A percentile compares a stretch with the other conserved stretches of the same genome.
phyloP scores from a whole-genome alignment of 2,329 filamentous ascomycete genomes.

The Graphiopsis chlorocephala region DNA sequence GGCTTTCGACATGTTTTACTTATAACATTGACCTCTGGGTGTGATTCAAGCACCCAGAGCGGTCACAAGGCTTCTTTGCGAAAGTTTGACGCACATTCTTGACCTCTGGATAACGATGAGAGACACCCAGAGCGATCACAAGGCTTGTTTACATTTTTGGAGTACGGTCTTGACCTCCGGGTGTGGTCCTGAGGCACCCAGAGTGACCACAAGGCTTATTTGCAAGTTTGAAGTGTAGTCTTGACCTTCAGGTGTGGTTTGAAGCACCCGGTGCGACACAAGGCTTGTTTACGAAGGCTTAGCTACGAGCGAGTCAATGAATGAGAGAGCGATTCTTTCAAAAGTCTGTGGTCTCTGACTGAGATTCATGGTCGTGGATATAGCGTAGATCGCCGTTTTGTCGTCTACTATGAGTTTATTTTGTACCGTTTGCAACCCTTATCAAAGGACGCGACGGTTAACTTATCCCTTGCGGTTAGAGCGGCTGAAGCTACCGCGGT shows the following conservation, averaged over 20 bases:
- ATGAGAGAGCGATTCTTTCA: neutral
- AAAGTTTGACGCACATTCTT: neutral
- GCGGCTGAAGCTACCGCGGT: neutral
- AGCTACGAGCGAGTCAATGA: neutral
- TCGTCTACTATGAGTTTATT: neutral
- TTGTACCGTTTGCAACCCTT: neutral
- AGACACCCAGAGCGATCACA: neutral
- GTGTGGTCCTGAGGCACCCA: neutral
- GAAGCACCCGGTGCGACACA: too few relatives aligned
- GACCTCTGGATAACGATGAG: neutral
- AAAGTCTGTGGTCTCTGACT: neutral
- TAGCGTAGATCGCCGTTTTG: neutral
- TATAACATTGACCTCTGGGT: neutral
- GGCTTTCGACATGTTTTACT: neutral
- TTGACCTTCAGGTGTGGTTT: too few relatives aligned
- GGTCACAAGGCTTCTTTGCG: neutral
- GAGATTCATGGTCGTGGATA: neutral
- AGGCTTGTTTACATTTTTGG: neutral
- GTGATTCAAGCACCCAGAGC: neutral
- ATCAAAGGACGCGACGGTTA: neutral
- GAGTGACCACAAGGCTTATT: neutral
- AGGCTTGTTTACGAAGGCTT: too few relatives aligned
- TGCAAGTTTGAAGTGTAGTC: too few relatives aligned
- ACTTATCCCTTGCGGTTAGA: neutral
- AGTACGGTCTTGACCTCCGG: neutral